Evolutionary conservation across 2,329 filamentous ascomycete species (phyloP).

Genomic region (Neofusicoccum sp.): DNA sequence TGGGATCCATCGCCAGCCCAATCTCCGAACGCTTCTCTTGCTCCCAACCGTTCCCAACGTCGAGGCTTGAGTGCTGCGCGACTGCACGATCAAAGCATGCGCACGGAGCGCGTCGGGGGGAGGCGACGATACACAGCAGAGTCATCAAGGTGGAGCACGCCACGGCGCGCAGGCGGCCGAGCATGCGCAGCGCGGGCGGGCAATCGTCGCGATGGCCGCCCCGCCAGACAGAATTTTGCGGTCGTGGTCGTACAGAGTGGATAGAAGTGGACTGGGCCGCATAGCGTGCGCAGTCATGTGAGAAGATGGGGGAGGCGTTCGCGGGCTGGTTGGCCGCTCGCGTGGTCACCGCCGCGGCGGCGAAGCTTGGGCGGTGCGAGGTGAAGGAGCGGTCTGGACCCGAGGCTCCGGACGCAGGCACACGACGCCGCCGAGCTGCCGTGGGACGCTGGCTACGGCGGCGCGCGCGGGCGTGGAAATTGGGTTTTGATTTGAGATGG

Average conservation of each 20-base stretch:
- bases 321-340: slow-evolving; percentile 16
- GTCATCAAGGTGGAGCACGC: slow-evolving; percentile 10
- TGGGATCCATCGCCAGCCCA: slow-evolving; percentile 17
- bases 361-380: slow-evolving; percentile 9
- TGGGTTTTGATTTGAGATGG: slow-evolving; percentile 3
- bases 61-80: not conserved
- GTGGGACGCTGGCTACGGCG: not conserved
- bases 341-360: slow-evolving; percentile 10
- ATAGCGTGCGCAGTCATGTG: slow-evolving; percentile 19
- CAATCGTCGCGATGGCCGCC: slow-evolving; percentile 12
- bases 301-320: slow-evolving; percentile 20
- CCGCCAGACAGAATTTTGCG: slow-evolving; percentile 12
- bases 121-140: slow-evolving; percentile 19
- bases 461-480: slow-evolving; percentile 6
- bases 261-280: slow-evolving; percentile 15
- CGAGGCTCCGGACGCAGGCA: slow-evolving; percentile 12
- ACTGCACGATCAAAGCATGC: slow-evolving; percentile 16
- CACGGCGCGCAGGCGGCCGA: not conserved
- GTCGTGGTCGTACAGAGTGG: slow-evolving; percentile 6
- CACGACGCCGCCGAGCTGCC: not conserved
- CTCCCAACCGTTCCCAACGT: not conserved
- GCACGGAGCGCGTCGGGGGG: slow-evolving; percentile 9
- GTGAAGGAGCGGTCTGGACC: slow-evolving; percentile 22
- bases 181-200: not conserved
- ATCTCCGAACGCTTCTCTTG: slow-evolving; percentile 18